These are phyloP conservation scores for Diplodia seriata DNA, from an alignment of 2,329 filamentous ascomycete genomes.

Conservation along the genomic window DNA sequence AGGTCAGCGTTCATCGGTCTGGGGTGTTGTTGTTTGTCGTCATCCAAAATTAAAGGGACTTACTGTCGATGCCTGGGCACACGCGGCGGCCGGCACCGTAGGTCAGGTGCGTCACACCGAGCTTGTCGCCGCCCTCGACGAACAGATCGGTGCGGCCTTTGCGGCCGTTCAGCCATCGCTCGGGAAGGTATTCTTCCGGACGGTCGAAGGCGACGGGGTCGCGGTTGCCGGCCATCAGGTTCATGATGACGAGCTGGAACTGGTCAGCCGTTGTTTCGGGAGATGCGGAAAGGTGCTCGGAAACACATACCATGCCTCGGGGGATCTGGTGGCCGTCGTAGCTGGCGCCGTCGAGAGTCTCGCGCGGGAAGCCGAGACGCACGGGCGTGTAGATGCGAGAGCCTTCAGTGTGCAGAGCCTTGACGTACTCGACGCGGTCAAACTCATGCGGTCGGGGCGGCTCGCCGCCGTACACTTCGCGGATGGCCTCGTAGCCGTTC, in stretches of 20 bases:
- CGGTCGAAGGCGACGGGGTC: constrained; percentile 4
- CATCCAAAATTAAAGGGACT: no score
- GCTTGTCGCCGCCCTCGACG: not conserved
- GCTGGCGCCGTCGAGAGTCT: constrained; percentile 10
- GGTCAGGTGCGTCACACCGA: constrained; percentile 10
- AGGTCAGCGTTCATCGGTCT: not conserved
- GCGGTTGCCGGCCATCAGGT: constrained; percentile 8
- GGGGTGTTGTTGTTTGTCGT: not conserved
- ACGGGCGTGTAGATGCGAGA: constrained; percentile 35
- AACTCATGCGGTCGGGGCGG: constrained; percentile 34
- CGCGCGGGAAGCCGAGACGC: constrained; percentile 31
- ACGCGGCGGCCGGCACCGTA: constrained; percentile 13
- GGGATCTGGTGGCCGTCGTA: not conserved
- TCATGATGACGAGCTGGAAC: constrained; percentile 10
- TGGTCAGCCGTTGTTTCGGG: not conserved
- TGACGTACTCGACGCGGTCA: constrained; percentile 35
- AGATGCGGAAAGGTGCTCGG: not conserved
- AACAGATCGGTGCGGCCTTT: constrained; percentile 3
- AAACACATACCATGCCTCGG: constrained; percentile 1
- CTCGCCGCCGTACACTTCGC: constrained; percentile 35
- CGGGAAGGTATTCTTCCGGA: not conserved
- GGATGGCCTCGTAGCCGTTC: constrained; percentile 35
- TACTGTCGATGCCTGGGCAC: constrained; percentile 8
- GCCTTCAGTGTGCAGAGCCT: constrained; percentile 36
- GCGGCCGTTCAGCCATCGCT: constrained; percentile 7